These are phyloP conservation scores for Endocarpon pusillum DNA, from an alignment of 495 filamentous ascomycete genomes.

Conservation along the genomic window DNA sequence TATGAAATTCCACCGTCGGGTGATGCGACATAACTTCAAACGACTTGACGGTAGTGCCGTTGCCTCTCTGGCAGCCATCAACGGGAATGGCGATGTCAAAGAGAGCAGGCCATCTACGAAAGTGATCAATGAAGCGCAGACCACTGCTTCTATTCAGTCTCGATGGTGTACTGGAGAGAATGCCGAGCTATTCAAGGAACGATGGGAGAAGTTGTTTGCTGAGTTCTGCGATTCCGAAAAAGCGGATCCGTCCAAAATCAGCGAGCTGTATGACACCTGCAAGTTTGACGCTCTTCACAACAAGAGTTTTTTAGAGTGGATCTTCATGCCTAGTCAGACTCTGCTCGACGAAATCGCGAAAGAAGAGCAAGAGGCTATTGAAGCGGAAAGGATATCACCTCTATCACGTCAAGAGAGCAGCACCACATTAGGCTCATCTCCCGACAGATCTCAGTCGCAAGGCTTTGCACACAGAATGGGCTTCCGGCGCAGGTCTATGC, in stretches of 20 bases:
- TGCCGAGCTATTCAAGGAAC: slow-evolving; percentile 81
- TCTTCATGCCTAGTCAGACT: slow-evolving; percentile 67
- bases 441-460: no score
- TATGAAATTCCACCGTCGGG: slow-evolving; percentile 89
- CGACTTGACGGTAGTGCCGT: slow-evolving; percentile 50
- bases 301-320: slow-evolving; percentile 90
- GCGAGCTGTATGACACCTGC: slow-evolving; percentile 96
- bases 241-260: slow-evolving; percentile 94
- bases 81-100: slow-evolving; percentile 24
- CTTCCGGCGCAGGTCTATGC: slow-evolving; percentile 25
- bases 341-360: slow-evolving; percentile 26
- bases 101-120: slow-evolving; percentile 1
- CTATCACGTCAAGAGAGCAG: slow-evolving; percentile 13
- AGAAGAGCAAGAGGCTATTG: slow-evolving; percentile 2
- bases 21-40: slow-evolving; percentile 84
- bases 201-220: slow-evolving; percentile 95
- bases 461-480: slow-evolving; percentile 32
- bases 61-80: slow-evolving; percentile 32
- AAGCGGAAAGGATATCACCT: slow-evolving; percentile 5
- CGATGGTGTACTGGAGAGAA: slow-evolving; percentile 97
- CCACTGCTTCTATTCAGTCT: slow-evolving; percentile 57
- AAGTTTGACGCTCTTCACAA: slow-evolving; percentile 98
- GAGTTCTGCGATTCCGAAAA: slow-evolving; percentile 96
- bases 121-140: slow-evolving; percentile 26
- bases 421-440: slow-evolving; percentile 21